Evolutionary conservation across 768 basidiomycete genomes (phyloP).

Genomic region (Dioszegia aurantiaca): DNA sequence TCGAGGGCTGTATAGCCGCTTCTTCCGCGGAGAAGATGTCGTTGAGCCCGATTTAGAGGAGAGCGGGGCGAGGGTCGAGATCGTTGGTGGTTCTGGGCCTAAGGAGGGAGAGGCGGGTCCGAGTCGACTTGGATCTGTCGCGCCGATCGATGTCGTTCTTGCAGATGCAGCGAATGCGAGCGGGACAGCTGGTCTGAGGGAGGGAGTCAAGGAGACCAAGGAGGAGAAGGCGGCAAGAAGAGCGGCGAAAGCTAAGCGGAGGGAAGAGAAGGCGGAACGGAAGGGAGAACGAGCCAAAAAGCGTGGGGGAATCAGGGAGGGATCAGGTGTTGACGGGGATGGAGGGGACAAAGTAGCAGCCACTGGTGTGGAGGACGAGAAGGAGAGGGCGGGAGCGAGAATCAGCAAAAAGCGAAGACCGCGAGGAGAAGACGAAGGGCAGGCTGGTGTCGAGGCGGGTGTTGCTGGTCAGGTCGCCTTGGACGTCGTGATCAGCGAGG

Average conservation of each 20-base stretch:
- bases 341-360: constrained; percentile 5
- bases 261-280: constrained; percentile 27
- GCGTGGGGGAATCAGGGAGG: constrained; percentile 55
- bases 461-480: too few relatives aligned
- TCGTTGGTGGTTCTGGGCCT: neutral
- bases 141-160: constrained; percentile 5
- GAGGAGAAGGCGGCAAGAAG: constrained; percentile 20
- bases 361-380: too few relatives aligned
- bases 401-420: too few relatives aligned
- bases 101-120: constrained; percentile 3
- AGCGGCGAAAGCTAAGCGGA: constrained; percentile 23
- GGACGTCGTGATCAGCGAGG: too few relatives aligned
- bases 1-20: constrained; percentile 70
- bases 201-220: constrained; percentile 10
- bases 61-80: constrained; percentile 5
- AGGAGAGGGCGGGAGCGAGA: too few relatives aligned
- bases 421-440: too few relatives aligned
- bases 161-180: constrained; percentile 10
- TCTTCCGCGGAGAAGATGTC: constrained; percentile 63
- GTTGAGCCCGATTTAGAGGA: constrained; percentile 3
- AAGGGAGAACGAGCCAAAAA: constrained; percentile 22
- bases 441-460: too few relatives aligned
- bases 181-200: too few relatives aligned
- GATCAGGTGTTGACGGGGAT: constrained; percentile 49
- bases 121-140: neutral